Conservation (phyloP, 192 early-diverging fungal species). For the Mortierella claussenii region DNA sequence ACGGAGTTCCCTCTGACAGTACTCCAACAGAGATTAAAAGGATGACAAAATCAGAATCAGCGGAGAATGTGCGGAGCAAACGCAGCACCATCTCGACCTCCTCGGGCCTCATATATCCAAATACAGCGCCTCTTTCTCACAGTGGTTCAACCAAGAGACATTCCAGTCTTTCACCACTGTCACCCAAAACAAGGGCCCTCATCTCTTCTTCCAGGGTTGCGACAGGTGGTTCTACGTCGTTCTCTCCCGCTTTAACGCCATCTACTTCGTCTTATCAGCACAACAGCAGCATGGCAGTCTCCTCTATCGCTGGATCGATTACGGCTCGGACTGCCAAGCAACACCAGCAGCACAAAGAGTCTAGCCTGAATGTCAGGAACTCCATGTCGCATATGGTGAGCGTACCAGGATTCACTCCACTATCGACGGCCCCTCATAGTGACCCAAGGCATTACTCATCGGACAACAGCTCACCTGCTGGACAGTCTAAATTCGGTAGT, state of each 20-base stretch:
- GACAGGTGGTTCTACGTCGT: constrained; percentile 4
- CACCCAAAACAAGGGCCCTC: constrained; percentile 5
- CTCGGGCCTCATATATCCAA: constrained; percentile 27
- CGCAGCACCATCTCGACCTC: constrained; percentile 40
- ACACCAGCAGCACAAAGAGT: constrained; percentile 33
- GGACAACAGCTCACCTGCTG: neutral
- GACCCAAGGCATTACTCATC: neutral
- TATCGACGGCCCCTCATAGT: neutral
- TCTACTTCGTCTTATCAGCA: constrained; percentile 30
- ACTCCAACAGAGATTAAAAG: constrained; percentile 20
- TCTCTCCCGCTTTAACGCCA: constrained; percentile 41
- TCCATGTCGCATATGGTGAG: constrained; percentile 25
- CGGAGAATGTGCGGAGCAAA: constrained; percentile 28
- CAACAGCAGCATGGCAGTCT: neutral
- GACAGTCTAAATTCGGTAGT: neutral
- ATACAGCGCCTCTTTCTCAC: constrained; percentile 2
- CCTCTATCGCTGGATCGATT: constrained; percentile 3
- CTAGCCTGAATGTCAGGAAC: constrained; percentile 19
- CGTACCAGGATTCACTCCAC: constrained; percentile 5
- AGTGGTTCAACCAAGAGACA: constrained; percentile 18
- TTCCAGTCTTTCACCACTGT: constrained; percentile 28
- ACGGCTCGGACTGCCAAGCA: constrained; percentile 8
- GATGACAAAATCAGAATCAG: constrained; percentile 19
- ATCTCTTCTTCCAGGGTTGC: constrained; percentile 13
- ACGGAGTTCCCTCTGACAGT: constrained; percentile 4